Conservation (phyloP, 352 stramenopile species). For the Globisporangium abappressorium region DNA sequence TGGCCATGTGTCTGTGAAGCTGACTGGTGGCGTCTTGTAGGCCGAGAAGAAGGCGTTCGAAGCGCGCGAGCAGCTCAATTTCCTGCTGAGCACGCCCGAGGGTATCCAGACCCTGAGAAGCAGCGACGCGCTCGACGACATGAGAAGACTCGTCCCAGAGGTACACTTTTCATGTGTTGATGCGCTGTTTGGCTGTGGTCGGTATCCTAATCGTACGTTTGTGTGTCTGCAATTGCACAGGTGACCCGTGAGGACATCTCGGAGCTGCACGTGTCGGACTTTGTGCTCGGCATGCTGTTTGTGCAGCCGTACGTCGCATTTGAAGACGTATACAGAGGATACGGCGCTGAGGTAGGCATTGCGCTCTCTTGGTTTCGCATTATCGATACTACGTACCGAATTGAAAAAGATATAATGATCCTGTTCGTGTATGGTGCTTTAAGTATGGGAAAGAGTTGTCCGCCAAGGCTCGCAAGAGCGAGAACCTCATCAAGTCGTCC, state of each 20-base stretch:
- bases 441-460: constrained; percentile 86
- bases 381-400: not conserved
- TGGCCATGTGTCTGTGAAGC: not conserved
- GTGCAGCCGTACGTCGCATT: constrained; percentile 69
- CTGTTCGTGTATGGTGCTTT: not conserved
- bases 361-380: not conserved
- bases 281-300: constrained; percentile 79
- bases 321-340: constrained; percentile 60
- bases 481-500: constrained; percentile 76
- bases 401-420: not conserved
- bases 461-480: constrained; percentile 70
- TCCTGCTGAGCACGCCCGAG: constrained; percentile 46
- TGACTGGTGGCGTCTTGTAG: constrained; percentile 20
- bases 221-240: constrained; percentile 19
- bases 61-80: constrained; percentile 49
- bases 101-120: constrained; percentile 54
- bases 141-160: constrained; percentile 66
- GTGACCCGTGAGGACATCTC: constrained; percentile 63
- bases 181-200: not conserved
- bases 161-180: constrained; percentile 18
- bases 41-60: constrained; percentile 47
- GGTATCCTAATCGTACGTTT: not conserved
- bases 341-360: constrained; percentile 48
- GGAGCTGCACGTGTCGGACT: constrained; percentile 74
- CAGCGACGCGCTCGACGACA: constrained; percentile 48